A percentile compares a stretch with the other conserved stretches of the same genome.
These are phyloP conservation scores for Achaetomiella virescens DNA, from an alignment of 495 filamentous ascomycete species.

Conservation along the genomic window DNA sequence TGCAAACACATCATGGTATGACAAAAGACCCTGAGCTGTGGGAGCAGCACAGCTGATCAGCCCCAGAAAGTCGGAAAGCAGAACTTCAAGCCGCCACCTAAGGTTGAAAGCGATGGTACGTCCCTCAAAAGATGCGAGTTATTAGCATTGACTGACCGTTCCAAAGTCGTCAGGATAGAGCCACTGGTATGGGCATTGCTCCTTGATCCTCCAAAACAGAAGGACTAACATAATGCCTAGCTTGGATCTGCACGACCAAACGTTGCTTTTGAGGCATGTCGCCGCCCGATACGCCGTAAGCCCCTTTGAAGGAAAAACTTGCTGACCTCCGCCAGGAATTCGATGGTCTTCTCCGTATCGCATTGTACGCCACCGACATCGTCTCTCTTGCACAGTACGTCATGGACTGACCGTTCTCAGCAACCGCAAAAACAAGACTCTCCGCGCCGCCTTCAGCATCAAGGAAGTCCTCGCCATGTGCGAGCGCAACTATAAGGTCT, in stretches of 20 bases:
- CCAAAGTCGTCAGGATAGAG: constrained; percentile 27
- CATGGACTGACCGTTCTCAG: constrained; percentile 2
- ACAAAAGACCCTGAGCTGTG: not conserved
- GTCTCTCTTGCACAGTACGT: not conserved
- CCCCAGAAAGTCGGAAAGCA: constrained; percentile 73
- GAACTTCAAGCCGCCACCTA: constrained; percentile 91
- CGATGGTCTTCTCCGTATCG: constrained; percentile 81
- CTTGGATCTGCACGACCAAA: constrained; percentile 64
- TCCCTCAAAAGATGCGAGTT: constrained; percentile 43
- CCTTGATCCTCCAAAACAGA: not conserved
- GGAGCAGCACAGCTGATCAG: constrained; percentile 2
- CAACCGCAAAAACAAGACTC: constrained; percentile 56
- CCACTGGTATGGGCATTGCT: constrained; percentile 14
- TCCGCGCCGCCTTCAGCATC: constrained; percentile 66
- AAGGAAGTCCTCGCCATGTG: constrained; percentile 74
- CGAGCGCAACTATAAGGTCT: constrained; percentile 80
- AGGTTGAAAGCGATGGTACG: constrained; percentile 70
- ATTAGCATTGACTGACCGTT: not conserved
- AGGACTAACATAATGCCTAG: constrained; percentile 55
- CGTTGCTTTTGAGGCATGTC: constrained; percentile 63
- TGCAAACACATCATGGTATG: constrained; percentile 67
- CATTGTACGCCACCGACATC: constrained; percentile 48
- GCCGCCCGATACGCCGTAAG: too few relatives aligned
- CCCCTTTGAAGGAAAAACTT: too few relatives aligned
- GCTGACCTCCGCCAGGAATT: constrained; percentile 51